phyloP scores from a whole-genome alignment of 768 basidiomycete genomes.

The Dioszegia crocea region DNA sequence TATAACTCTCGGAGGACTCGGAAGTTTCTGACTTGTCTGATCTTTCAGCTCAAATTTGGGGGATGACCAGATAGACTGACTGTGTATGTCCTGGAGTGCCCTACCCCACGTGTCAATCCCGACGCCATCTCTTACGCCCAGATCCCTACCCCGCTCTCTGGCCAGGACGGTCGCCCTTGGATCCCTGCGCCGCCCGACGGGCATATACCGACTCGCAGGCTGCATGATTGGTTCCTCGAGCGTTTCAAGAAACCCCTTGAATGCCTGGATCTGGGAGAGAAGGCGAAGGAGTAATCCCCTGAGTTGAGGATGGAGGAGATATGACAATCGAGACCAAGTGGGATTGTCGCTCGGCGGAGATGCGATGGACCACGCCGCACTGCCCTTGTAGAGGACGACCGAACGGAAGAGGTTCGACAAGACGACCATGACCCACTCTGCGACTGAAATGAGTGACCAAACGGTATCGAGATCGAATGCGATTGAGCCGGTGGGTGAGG shows the following conservation, averaged over 20 bases:
- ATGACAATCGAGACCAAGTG: neutral
- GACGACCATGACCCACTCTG: conserved; percentile 22
- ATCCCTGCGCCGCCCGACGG: conserved; percentile 14
- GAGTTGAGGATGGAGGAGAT: conserved; percentile 3
- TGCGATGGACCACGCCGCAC: conserved; percentile 5
- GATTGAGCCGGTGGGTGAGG: conserved; percentile 10
- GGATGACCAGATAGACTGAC: neutral
- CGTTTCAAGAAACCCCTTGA: conserved; percentile 15
- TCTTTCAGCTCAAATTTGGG: neutral
- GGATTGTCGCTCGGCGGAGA: neutral
- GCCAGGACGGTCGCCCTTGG: conserved; percentile 29
- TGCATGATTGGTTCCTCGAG: conserved; percentile 28
- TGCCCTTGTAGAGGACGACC: conserved; percentile 7
- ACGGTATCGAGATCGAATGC: conserved; percentile 31
- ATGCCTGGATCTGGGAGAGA: conserved; percentile 18
- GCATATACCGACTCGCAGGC: conserved; percentile 17
- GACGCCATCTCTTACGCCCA: conserved; percentile 19
- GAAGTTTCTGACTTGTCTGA: neutral
- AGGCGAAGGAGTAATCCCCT: conserved; percentile 5
- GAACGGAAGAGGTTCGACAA: conserved; percentile 13
- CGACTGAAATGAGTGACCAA: conserved; percentile 23
- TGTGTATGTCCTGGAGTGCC: conserved; percentile 9
- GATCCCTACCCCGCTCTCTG: conserved; percentile 17
- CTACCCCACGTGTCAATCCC: conserved; percentile 31
- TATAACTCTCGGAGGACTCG: neutral